phyloP scores from a whole-genome alignment of 1,284 basidiomycete genomes.

The Leccinum solheimii region DNA sequence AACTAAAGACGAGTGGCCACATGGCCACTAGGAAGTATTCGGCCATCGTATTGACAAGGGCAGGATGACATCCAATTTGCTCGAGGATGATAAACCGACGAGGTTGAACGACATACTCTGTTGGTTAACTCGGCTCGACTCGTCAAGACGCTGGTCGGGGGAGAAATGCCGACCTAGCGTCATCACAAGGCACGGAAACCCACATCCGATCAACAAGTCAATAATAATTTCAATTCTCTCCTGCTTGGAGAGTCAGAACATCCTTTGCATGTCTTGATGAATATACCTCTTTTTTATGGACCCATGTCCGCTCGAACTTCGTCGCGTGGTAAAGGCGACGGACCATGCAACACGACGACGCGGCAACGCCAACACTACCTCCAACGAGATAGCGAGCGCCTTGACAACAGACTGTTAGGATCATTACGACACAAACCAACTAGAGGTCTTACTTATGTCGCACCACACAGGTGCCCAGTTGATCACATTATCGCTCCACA shows the following conservation, averaged over 20 bases:
- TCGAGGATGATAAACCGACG: constrained; percentile 56
- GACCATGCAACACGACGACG: constrained; percentile 45
- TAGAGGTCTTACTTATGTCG: constrained; percentile 60
- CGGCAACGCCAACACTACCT: constrained; percentile 40
- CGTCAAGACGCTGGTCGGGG: neutral
- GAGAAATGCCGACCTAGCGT: constrained; percentile 34
- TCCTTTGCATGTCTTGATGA: neutral
- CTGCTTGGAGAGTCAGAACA: constrained; percentile 8
- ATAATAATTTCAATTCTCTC: constrained; percentile 8
- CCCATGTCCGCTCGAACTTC: constrained; percentile 1
- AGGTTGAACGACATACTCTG: constrained; percentile 35
- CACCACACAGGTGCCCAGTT: constrained; percentile 69
- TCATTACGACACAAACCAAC: neutral
- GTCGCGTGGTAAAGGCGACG: constrained; percentile 36
- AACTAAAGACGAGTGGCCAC: constrained; percentile 45
- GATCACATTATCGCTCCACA: constrained; percentile 63
- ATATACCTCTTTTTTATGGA: constrained; percentile 8
- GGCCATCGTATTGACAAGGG: constrained; percentile 45
- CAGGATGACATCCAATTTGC: constrained; percentile 53
- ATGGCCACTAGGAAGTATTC: constrained; percentile 42
- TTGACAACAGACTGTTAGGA: neutral
- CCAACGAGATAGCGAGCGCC: constrained; percentile 26
- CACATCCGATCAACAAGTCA: constrained; percentile 20
- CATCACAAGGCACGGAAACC: constrained; percentile 40
- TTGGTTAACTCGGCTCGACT: neutral